Conservation (phyloP, 257 asterid genomes). For the Solanum verrucosum region DNA sequence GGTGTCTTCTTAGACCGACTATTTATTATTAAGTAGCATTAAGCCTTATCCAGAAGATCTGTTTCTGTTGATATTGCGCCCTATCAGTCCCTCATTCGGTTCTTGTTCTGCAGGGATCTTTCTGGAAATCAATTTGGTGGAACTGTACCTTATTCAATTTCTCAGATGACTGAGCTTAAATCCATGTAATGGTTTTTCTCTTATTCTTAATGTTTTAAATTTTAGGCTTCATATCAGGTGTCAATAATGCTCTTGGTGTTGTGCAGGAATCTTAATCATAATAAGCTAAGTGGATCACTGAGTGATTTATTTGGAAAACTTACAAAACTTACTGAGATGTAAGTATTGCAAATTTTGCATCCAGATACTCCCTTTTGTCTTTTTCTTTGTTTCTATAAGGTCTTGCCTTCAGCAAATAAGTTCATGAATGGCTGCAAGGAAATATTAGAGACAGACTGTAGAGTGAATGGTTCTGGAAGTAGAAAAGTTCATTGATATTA, state of each 20-base stretch:
- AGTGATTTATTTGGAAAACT: conserved; percentile 40
- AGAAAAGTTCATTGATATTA: background rate
- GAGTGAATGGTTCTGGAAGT: background rate
- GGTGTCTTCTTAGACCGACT: background rate
- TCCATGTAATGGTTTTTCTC: conserved; percentile 16
- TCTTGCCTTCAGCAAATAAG: background rate
- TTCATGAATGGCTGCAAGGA: background rate
- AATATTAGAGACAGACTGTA: background rate
- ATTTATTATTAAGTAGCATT: background rate
- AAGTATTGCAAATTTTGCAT: conserved; percentile 8
- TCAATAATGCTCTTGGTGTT: background rate
- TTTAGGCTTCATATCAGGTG: background rate
- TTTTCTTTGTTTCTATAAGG: background rate
- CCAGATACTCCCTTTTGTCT: background rate
- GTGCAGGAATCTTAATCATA: conserved; percentile 36
- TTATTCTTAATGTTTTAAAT: background rate
- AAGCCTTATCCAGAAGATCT: background rate
- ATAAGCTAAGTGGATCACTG: conserved; percentile 48
- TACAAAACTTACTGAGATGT: conserved; percentile 35
- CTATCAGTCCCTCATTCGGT: background rate
- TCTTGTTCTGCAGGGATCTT: conserved; percentile 27
- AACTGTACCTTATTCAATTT: conserved; percentile 42
- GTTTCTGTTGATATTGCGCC: background rate
- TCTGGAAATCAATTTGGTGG: conserved; percentile 33
- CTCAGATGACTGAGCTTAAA: conserved; percentile 35